A percentile compares a stretch with the other conserved stretches of the same genome.
These are phyloP conservation scores for Neurospora africana DNA, from an alignment of 495 filamentous ascomycete species.

Conservation along the genomic window DNA sequence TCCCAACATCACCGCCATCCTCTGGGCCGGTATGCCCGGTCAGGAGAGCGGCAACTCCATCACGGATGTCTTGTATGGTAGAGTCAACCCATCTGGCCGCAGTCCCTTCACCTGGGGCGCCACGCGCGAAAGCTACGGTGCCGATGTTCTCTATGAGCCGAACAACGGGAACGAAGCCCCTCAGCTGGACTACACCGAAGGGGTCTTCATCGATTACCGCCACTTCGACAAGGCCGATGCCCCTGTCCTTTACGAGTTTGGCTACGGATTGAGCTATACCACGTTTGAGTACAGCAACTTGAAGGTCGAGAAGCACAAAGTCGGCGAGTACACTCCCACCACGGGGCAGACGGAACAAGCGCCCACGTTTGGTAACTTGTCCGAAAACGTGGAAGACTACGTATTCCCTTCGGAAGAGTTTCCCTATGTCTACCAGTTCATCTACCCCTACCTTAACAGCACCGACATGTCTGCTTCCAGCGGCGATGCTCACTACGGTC, in stretches of 20 bases:
- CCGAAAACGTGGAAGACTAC: constrained; percentile 55
- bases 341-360: constrained; percentile 57
- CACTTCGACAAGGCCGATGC: constrained; percentile 67
- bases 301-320: constrained; percentile 42
- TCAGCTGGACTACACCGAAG: constrained; percentile 75
- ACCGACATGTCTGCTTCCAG: constrained; percentile 52
- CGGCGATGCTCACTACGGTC: constrained; percentile 58
- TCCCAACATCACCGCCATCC: constrained; percentile 86
- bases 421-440: constrained; percentile 44
- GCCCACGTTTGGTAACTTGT: constrained; percentile 57
- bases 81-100: constrained; percentile 75
- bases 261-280: constrained; percentile 83
- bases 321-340: constrained; percentile 50
- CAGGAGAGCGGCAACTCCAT: constrained; percentile 90
- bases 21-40: constrained; percentile 90
- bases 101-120: constrained; percentile 82
- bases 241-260: constrained; percentile 81
- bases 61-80: constrained; percentile 82
- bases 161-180: constrained; percentile 62
- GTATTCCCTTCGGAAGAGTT: constrained; percentile 59
- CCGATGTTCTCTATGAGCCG: constrained; percentile 60
- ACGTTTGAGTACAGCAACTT: constrained; percentile 74
- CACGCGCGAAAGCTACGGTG: constrained; percentile 61
- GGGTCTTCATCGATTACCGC: constrained; percentile 91
- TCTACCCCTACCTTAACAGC: constrained; percentile 87